phyloP scores from a whole-genome alignment of 768 basidiomycete genomes.

The Podaxis sp. region DNA sequence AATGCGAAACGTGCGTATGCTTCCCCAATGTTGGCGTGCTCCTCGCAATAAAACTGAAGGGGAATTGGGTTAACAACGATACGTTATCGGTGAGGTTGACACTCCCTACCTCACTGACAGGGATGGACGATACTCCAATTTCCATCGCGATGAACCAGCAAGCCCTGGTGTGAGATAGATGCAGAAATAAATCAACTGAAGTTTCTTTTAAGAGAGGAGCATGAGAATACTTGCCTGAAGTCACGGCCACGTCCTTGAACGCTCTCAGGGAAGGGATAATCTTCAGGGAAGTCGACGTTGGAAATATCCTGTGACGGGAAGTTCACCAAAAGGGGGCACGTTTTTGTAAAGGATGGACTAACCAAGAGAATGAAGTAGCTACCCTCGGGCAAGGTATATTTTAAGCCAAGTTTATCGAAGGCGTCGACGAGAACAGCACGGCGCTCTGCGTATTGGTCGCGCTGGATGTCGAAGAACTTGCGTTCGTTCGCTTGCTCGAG shows the following conservation, averaged over 20 bases:
- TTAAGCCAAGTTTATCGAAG: conserved; percentile 81
- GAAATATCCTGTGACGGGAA: conserved; percentile 58
- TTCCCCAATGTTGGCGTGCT: conserved; percentile 84
- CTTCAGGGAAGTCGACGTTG: conserved; percentile 70
- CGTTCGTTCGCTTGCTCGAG: conserved; percentile 73
- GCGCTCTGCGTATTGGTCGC: conserved; percentile 75
- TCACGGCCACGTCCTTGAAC: conserved; percentile 80
- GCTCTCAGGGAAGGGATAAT: conserved; percentile 76
- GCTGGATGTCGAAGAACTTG: conserved; percentile 75
- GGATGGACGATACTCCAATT: conserved; percentile 88
- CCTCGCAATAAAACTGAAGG: conserved; percentile 83
- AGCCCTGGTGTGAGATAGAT: conserved; percentile 43
- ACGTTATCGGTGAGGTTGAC: neutral
- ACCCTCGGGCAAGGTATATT: conserved; percentile 86
- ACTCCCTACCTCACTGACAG: conserved; percentile 81
- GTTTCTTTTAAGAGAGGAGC: neutral
- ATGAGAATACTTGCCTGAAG: conserved; percentile 53
- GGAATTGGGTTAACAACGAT: conserved; percentile 11
- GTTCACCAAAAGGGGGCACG: neutral
- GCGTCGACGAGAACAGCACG: conserved; percentile 67
- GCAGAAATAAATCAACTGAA: neutral
- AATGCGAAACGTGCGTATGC: conserved; percentile 87
- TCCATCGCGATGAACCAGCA: conserved; percentile 94
- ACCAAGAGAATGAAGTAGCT: conserved; percentile 89
- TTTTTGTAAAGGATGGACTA: conserved; percentile 19